Base-by-base conservation (phyloP, 106 monocot species). In the Allium cepa region DNA sequence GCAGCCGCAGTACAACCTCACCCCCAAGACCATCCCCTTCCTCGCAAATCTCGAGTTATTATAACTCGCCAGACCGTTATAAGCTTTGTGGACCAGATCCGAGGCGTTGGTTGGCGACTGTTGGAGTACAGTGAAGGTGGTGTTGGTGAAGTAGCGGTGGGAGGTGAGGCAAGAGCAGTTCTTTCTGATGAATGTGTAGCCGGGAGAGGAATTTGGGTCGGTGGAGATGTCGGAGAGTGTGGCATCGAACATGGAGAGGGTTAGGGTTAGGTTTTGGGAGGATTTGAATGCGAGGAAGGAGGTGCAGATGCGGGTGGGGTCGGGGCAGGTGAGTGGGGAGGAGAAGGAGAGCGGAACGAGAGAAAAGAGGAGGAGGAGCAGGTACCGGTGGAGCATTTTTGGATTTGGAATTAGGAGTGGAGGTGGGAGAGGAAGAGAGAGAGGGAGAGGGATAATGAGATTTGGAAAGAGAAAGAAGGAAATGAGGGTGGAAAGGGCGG, bases 221-320 rank as follows among this genome's bases (percentile, higher is more conserved):
- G 79, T 71, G 64, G 86, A 82, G 73, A 99, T n/a, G 78, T 92
- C 92, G 11, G 64, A 48, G 16, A 80, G 50, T 59, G 73, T 50
- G 46, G 80, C 82, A 61, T 99, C 97, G 77, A 99, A 99, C 87
- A 99, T 84, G 77, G 81, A 81, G 70, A 79, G 87, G 76, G 86
- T 57, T 8, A 79, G 68, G 57, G 80, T 64, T 11, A 26, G 56
- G 76, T 11, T 59, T 13, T 77, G 75, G 58, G 49, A 45, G 14
- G 72, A 26, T 45, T 64, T 74, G 78, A 90, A 74, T 70, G 97
- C 84, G 58, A 99, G 26, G 80, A 92, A 99, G 74, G 97, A 89
- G 26, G 89, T 90, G 84, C 97, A 99, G 70, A 99, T 67, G 77
- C 97, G 92, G 60, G 69, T 11, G 51, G 79, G 49, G 68, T 97